Conservation (phyloP, 2,329 filamentous ascomycete genomes). For the Fusarium penzigii region DNA sequence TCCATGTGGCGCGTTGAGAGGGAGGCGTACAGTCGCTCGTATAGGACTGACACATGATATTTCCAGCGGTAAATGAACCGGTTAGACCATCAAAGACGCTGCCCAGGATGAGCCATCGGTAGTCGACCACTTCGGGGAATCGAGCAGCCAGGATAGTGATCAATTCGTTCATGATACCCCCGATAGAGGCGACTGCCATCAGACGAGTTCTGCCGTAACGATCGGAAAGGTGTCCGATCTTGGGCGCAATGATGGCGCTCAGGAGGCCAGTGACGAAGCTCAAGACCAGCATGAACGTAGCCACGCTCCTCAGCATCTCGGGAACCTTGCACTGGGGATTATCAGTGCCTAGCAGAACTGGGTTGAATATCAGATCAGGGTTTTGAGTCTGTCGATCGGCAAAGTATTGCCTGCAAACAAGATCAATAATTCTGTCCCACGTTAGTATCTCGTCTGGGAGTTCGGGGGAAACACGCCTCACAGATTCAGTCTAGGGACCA, state of each 20-base stretch:
- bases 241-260: slow-evolving; percentile 79
- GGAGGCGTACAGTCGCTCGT: slow-evolving; percentile 85
- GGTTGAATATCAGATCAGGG: slow-evolving; percentile 60
- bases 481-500: slow-evolving; percentile 86
- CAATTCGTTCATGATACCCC: slow-evolving; percentile 73
- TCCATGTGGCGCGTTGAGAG: slow-evolving; percentile 75
- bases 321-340: slow-evolving; percentile 81
- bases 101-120: slow-evolving; percentile 78
- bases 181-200: slow-evolving; percentile 71
- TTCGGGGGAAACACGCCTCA: slow-evolving; percentile 35
- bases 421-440: slow-evolving; percentile 63
- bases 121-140: slow-evolving; percentile 70
- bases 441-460: background rate
- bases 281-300: slow-evolving; percentile 76
- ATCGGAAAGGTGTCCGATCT: slow-evolving; percentile 83
- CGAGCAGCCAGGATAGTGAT: slow-evolving; percentile 77
- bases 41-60: slow-evolving; percentile 79
- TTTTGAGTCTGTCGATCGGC: slow-evolving; percentile 62
- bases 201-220: slow-evolving; percentile 77
- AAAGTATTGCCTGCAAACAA: slow-evolving; percentile 84
- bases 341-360: slow-evolving; percentile 66
- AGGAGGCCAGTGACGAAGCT: slow-evolving; percentile 74
- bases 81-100: slow-evolving; percentile 78
- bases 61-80: slow-evolving; percentile 85
- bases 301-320: slow-evolving; percentile 74